phyloP scores from a whole-genome alignment of 148 eudicot genomes.

The Talinum fruticosum region DNA sequence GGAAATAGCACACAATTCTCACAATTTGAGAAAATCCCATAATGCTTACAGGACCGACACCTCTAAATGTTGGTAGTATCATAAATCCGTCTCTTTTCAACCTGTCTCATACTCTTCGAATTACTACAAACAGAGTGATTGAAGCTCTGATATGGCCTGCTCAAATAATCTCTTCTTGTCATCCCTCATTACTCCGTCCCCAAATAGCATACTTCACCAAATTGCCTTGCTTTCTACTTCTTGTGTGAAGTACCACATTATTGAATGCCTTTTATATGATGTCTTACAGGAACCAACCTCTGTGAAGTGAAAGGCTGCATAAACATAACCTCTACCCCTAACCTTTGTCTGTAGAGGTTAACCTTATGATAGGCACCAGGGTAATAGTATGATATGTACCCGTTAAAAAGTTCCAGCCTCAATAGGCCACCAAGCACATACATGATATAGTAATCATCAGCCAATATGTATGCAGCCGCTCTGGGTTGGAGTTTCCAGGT shows the following conservation, averaged over 20 bases:
- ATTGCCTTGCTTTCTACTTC: background rate
- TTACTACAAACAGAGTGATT: background rate
- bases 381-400: background rate
- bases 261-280: background rate
- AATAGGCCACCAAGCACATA: background rate
- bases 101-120: background rate
- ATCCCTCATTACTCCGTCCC: background rate
- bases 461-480: background rate
- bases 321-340: background rate
- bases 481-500: background rate
- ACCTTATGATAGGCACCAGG: background rate
- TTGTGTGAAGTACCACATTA: background rate
- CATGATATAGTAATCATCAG: background rate
- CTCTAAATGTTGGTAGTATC: too few species aligned
- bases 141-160: background rate
- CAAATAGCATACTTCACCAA: background rate
- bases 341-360: background rate
- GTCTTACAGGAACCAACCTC: background rate
- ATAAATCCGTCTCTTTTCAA: too few species aligned
- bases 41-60: too few species aligned
- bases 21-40: too few species aligned
- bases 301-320: background rate
- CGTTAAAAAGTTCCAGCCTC: background rate
- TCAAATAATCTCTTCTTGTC: background rate
- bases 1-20: too few species aligned